A percentile compares a stretch with the other conserved stretches of the same genome.
Evolutionary conservation across 75 land plant genomes (phyloP).

Genomic region (Pinus albicaulis): DNA sequence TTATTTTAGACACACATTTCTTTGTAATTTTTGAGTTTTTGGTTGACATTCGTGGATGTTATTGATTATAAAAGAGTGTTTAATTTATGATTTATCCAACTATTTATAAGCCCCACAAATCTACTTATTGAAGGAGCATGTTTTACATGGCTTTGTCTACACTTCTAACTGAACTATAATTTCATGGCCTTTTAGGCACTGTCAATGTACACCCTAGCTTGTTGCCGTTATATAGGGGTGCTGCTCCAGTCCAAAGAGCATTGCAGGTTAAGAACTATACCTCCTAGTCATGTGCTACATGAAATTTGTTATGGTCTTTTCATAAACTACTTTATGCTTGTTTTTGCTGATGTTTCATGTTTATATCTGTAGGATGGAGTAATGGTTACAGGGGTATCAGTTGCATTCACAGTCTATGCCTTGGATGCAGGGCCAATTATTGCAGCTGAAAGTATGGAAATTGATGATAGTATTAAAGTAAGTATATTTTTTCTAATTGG

Average conservation of each 20-base stretch:
- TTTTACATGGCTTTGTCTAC: not conserved
- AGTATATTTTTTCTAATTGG: slow-evolving; percentile 1
- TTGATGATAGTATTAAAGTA: slow-evolving; percentile 86
- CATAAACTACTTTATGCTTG: not conserved
- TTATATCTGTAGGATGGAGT: slow-evolving; percentile 73
- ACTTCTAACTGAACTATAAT: not conserved
- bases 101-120: not conserved
- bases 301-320: not conserved
- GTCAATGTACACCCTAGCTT: slow-evolving; percentile 97
- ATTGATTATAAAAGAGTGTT: not conserved
- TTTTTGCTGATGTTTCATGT: not conserved
- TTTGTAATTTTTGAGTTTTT: not conserved
- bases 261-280: slow-evolving; percentile 55
- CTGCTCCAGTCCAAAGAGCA: slow-evolving; percentile 99
- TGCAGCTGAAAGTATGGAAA: slow-evolving; percentile 58
- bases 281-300: not conserved
- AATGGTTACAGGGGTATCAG: slow-evolving; percentile 83
- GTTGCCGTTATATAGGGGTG: slow-evolving; percentile 95
- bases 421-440: slow-evolving; percentile 96
- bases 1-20: not conserved
- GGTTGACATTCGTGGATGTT: not conserved
- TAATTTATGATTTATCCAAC: not conserved
- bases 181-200: slow-evolving; percentile 59
- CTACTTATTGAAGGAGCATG: not conserved
- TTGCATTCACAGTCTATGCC: slow-evolving; percentile 87